A percentile compares a stretch with the other conserved stretches of the same genome.
Evolutionary conservation across 2,329 filamentous ascomycete species (phyloP).

Genomic region (Sporothrix mexicana): DNA sequence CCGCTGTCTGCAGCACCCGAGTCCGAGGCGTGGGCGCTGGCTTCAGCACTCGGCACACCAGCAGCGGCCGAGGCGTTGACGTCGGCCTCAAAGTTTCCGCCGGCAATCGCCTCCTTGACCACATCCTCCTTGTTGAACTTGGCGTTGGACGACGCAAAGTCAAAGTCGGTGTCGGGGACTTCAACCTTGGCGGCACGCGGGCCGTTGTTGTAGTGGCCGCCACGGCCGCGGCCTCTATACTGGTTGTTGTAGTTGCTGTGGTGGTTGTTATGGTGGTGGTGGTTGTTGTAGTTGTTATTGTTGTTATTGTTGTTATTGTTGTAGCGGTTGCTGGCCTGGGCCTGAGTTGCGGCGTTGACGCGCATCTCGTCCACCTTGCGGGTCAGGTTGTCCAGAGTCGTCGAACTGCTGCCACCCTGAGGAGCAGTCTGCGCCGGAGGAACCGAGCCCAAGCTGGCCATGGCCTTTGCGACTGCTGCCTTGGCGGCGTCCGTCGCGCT

Average conservation of each 20-base stretch:
- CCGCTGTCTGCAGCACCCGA: not conserved
- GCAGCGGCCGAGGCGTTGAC: conserved; percentile 43
- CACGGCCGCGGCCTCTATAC: conserved; percentile 49
- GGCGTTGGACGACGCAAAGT: conserved; percentile 84
- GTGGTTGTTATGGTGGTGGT: not conserved
- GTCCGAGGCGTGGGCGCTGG: conserved; percentile 40
- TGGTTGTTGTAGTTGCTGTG: conserved; percentile 13
- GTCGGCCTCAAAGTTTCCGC: conserved; percentile 47
- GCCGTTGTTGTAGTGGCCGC: conserved; percentile 53
- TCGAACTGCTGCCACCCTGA: conserved; percentile 47
- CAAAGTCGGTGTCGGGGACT: conserved; percentile 88
- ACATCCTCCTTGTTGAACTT: conserved; percentile 89
- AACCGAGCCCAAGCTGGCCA: conserved; percentile 67
- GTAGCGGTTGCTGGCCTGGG: conserved; percentile 38
- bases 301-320: conserved; percentile 33
- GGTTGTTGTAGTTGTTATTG: not conserved
- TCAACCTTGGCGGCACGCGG: conserved; percentile 72
- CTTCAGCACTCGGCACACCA: not conserved
- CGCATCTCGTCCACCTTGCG: conserved; percentile 81
- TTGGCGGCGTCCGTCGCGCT: conserved; percentile 77
- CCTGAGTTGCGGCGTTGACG: conserved; percentile 59
- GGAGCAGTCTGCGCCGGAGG: conserved; percentile 34
- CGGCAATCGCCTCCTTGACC: conserved; percentile 83
- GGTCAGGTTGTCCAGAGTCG: conserved; percentile 70
- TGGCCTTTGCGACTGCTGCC: conserved; percentile 78